Percentiles rank a stretch among this genome's conserved stretches.
Evolutionary conservation across 2,329 filamentous ascomycete genomes (phyloP).

Genomic region (Diaporthe sp.): DNA sequence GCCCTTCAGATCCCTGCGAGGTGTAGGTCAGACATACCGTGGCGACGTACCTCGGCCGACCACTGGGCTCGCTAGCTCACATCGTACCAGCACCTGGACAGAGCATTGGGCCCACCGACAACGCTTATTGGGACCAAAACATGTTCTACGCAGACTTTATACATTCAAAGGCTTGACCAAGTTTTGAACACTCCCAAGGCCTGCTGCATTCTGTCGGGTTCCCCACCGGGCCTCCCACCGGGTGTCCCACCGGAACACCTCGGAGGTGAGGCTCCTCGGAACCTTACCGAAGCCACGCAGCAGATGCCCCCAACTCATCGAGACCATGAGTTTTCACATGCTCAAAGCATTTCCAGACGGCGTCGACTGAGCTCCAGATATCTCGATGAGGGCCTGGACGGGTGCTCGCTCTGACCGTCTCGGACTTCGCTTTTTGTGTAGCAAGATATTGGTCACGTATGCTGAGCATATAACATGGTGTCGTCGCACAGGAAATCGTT

Average conservation of each 20-base stretch:
- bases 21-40: not conserved
- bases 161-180: not conserved
- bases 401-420: not conserved
- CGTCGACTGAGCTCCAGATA: not conserved
- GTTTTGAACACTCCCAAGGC: not conserved
- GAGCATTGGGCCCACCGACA: not conserved
- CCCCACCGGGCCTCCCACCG: too few species aligned
- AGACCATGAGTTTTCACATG: not conserved
- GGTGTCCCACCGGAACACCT: not conserved
- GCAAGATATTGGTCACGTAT: not conserved
- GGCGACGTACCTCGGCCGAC: not conserved
- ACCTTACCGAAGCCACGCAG: not conserved
- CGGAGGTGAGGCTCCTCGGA: constrained; percentile 16
- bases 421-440: not conserved
- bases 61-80: not conserved
- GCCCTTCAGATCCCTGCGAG: not conserved
- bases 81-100: not conserved
- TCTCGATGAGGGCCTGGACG: not conserved
- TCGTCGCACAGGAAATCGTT: not conserved
- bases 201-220: not conserved
- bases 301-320: not conserved
- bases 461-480: not conserved
- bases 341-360: not conserved
- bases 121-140: not conserved
- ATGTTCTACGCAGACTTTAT: not conserved